These are phyloP conservation scores for Candida coleopterorum DNA, from an alignment of 805 yeast species.

Conservation along the genomic window DNA sequence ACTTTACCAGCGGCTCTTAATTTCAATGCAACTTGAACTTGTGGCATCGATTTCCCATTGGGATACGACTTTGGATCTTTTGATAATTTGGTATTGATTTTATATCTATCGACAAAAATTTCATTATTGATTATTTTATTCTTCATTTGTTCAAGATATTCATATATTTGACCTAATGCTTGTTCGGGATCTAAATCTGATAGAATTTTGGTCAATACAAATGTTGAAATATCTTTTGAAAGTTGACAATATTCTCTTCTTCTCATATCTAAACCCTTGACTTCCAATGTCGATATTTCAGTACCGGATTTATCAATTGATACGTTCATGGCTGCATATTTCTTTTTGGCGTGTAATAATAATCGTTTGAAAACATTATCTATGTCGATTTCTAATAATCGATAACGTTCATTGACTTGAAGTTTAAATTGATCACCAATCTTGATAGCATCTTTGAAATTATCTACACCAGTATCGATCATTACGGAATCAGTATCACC, in stretches of 20 bases:
- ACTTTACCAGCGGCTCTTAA: conserved; percentile 79
- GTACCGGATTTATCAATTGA: conserved; percentile 46
- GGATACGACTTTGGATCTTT: conserved; percentile 87
- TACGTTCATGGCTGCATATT: conserved; percentile 87
- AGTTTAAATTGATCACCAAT: conserved; percentile 83
- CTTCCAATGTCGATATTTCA: conserved; percentile 58
- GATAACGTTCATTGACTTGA: conserved; percentile 84
- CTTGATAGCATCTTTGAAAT: conserved; percentile 65
- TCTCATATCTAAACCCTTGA: conserved; percentile 93
- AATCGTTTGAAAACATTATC: conserved; percentile 88
- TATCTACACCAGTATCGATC: conserved; percentile 84
- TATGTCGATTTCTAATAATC: conserved; percentile 84
- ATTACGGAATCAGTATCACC: conserved; percentile 99
- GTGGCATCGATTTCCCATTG: conserved; percentile 75
- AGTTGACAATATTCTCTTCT: conserved; percentile 95
- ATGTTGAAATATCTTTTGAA: conserved; percentile 81
- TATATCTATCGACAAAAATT: conserved; percentile 60
- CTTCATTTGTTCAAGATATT: conserved; percentile 59
- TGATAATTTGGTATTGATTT: conserved; percentile 82
- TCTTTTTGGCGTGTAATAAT: conserved; percentile 89
- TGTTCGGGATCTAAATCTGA: conserved; percentile 73
- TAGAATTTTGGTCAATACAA: conserved; percentile 65
- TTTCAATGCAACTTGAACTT: conserved; percentile 86
- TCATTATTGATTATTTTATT: conserved; percentile 54
- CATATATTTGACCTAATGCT: conserved; percentile 67